phyloP scores from a whole-genome alignment of 768 basidiomycete genomes.

The Coprinopsis cinerea region DNA sequence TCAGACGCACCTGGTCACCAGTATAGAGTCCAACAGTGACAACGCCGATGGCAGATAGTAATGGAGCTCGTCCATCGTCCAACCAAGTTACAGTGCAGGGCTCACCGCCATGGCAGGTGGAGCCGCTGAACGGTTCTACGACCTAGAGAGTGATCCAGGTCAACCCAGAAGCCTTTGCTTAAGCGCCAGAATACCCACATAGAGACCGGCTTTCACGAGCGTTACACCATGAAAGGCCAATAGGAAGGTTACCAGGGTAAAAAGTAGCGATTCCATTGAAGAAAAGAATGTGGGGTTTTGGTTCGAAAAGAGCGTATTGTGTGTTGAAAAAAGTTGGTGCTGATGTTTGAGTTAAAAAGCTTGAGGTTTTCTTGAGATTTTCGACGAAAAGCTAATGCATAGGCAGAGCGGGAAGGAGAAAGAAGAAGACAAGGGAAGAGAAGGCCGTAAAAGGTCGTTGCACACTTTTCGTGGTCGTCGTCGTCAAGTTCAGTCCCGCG shows the following conservation, averaged over 20 bases:
- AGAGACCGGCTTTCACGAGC: constrained; percentile 33
- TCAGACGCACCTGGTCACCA: constrained; percentile 41
- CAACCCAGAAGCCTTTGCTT: background rate
- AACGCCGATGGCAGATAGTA: constrained; percentile 43
- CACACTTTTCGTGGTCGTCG: constrained; percentile 4
- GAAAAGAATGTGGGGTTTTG: background rate
- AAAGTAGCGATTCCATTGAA: constrained; percentile 6
- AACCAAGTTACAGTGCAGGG: constrained; percentile 54
- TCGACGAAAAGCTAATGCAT: background rate
- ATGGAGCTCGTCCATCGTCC: constrained; percentile 53
- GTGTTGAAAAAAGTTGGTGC: background rate
- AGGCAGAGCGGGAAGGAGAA: background rate
- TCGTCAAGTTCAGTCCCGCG: constrained; percentile 2
- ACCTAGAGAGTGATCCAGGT: constrained; percentile 29
- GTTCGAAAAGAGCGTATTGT: constrained; percentile 3
- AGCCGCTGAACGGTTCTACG: constrained; percentile 34
- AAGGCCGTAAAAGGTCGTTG: constrained; percentile 3
- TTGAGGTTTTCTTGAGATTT: background rate
- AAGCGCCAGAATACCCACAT: constrained; percentile 24
- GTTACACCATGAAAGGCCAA: constrained; percentile 20
- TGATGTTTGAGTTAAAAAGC: background rate
- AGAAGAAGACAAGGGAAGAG: constrained; percentile 1
- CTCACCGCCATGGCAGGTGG: constrained; percentile 48
- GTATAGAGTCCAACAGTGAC: constrained; percentile 52
- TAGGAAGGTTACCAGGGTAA: constrained; percentile 12